These are phyloP conservation scores for Penicillium antarcticum DNA, from an alignment of 495 filamentous ascomycete species.

Conservation along the genomic window DNA sequence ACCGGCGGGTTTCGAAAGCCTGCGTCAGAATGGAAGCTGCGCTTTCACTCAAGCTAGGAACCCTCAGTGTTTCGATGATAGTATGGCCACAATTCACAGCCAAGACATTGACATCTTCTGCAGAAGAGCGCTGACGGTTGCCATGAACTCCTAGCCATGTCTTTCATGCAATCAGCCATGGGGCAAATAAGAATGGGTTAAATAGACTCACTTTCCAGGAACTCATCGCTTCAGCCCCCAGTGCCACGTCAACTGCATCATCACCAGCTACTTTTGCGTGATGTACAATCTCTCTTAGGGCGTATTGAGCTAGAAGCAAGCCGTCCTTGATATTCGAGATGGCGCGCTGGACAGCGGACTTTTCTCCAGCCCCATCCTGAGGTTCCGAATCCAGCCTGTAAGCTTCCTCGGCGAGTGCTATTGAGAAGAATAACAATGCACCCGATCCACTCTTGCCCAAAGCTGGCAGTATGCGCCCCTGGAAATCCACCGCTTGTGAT, in stretches of 20 bases:
- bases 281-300: conserved; percentile 32
- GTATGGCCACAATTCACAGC: conserved; percentile 30
- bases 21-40: conserved; percentile 21
- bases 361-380: conserved; percentile 9
- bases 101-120: conserved; percentile 20
- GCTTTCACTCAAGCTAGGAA: conserved; percentile 18
- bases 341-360: conserved; percentile 10
- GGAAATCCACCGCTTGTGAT: conserved; percentile 48
- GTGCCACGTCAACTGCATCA: conserved; percentile 15
- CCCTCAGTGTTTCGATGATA: conserved; percentile 26
- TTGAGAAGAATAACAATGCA: conserved; percentile 68
- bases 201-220: conserved; percentile 34
- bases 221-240: conserved; percentile 32
- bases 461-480: conserved; percentile 36
- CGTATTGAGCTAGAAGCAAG: conserved; percentile 35
- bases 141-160: conserved; percentile 21
- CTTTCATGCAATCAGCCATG: conserved; percentile 1
- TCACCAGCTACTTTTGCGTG: conserved; percentile 18
- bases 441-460: conserved; percentile 54
- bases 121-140: conserved; percentile 9
- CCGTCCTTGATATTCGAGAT: conserved; percentile 37
- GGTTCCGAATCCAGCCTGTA: conserved; percentile 20
- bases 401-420: conserved; percentile 70
- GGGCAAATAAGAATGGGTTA: no score
- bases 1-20: conserved; percentile 22